Evolutionary conservation across 805 yeast genomes (phyloP), one percentile per base, ranked within the genome.

Genomic region (Lipomyces lipofer): DNA sequence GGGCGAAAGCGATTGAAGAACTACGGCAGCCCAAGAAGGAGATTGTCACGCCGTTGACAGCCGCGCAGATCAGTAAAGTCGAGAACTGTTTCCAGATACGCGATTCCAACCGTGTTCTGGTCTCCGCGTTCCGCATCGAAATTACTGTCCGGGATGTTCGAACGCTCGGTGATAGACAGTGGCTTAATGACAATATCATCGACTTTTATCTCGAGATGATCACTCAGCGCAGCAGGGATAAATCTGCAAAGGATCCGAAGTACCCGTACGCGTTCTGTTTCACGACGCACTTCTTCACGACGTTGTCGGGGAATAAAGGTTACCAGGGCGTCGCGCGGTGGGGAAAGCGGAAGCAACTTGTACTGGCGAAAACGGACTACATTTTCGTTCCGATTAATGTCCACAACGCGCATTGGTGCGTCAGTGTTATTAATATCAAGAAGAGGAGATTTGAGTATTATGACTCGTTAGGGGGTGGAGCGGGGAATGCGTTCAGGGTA

Each of bases 181-280:
- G 99, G 99, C 76, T 94, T 28, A 94, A 94, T 67, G 99, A 94
- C 69, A 87, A 84, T 42, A 78, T 94, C 3, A 91, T 94, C 54
- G 98, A 94, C 66, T 85, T 83, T 63, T 92, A 85, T 67, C 74
- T 91, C 64, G 74, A 75, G 42, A 63, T 85, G 62, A 71, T 84
- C 5, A 73, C 80, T 2, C 75, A 76, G 3, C 66, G 79, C 22
- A 66, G 76, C 9, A 72, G 72, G 45, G 63, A 68, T 1, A 58
- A 73, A 21, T 71, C 70, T 17, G 60, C 61, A 52, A 1, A 39
- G 19, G 43, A 50, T 64, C 15, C 55, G 2, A 63, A 65, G 1
- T 63, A 72, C 24, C 72, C 78, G 1, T 67, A 71, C 25, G 73
- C 81, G 1, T 88, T 82, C 64, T 83, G 85, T 1, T 94, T 92